Conservation (phyloP, 345 rosid genomes). For the Linum usitatissimum region DNA sequence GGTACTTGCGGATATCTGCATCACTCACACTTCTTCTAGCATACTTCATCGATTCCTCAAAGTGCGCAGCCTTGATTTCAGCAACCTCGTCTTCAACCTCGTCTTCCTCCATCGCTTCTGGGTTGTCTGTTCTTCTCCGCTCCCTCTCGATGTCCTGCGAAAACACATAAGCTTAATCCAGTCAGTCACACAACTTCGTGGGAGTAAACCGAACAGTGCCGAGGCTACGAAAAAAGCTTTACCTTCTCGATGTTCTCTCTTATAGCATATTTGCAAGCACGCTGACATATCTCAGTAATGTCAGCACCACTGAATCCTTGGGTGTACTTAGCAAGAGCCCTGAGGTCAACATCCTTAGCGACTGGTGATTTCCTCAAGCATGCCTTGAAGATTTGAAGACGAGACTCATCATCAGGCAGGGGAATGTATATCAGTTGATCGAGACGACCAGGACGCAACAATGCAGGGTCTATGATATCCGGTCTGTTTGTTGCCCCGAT, state of each 20-base stretch:
- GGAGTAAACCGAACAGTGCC: background rate
- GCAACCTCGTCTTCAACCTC: slow-evolving; percentile 1
- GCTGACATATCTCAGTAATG: slow-evolving; percentile 2
- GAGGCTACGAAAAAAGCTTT: background rate
- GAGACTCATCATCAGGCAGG: slow-evolving; percentile 2
- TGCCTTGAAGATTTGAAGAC: slow-evolving; percentile 1
- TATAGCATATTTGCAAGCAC: slow-evolving; percentile 3
- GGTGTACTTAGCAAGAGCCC: slow-evolving; percentile 3
- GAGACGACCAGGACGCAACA: slow-evolving; percentile 5
- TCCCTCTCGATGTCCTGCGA: slow-evolving; percentile 6
- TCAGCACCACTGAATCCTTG: slow-evolving; percentile 1
- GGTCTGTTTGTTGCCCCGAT: slow-evolving; percentile 5
- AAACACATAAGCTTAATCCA: background rate
- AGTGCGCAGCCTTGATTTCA: slow-evolving; percentile 6
- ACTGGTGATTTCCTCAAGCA: slow-evolving; percentile 4
- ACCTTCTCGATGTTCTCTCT: slow-evolving; percentile 6
- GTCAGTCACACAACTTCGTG: background rate
- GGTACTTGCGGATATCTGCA: slow-evolving; percentile 3
- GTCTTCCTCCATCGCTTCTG: slow-evolving; percentile 5
- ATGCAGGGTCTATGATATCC: slow-evolving; percentile 4
- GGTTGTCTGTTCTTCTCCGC: background rate
- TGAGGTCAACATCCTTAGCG: slow-evolving; percentile 1
- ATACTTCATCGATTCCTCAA: slow-evolving; percentile 5
- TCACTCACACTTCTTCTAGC: slow-evolving; percentile 5
- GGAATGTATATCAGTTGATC: slow-evolving; percentile 3